Percentiles rank a stretch among this genome's conserved stretches.
These are phyloP conservation scores for Rhodotorula sp. DNA, from an alignment of 1,284 basidiomycete species.

Conservation along the genomic window DNA sequence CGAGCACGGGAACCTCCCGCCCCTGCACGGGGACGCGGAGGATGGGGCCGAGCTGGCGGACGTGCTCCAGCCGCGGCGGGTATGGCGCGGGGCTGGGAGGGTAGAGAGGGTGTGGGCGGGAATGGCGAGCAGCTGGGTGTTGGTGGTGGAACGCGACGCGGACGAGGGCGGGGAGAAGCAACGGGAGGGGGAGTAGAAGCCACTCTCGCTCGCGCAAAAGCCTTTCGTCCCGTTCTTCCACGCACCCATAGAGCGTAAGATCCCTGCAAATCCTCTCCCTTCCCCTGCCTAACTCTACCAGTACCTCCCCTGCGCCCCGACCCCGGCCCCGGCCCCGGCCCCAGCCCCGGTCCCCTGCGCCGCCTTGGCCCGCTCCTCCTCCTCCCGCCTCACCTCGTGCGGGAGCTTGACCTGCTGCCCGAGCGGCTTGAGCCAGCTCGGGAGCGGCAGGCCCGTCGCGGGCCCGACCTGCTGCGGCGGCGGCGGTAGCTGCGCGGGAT, in stretches of 20 bases:
- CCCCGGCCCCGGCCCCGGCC: background rate
- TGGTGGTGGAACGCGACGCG: constrained; percentile 6
- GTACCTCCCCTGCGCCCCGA: background rate
- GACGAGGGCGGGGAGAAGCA: background rate
- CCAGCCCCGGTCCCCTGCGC: background rate
- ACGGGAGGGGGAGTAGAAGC: too few relatives aligned
- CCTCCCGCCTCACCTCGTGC: constrained; percentile 6
- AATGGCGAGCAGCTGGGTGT: constrained; percentile 73
- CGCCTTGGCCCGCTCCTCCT: background rate
- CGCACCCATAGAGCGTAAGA: too few relatives aligned
- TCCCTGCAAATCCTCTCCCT: background rate
- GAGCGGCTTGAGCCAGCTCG: constrained; percentile 20
- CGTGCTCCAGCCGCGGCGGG: constrained; percentile 30
- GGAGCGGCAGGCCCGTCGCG: constrained; percentile 12
- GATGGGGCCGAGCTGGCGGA: background rate
- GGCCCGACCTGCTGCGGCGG: constrained; percentile 1
- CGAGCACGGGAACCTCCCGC: constrained; percentile 86
- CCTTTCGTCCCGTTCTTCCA: too few relatives aligned
- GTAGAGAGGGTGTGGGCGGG: constrained; percentile 64
- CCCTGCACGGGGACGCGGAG: constrained; percentile 52
- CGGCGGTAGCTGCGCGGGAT: too few relatives aligned
- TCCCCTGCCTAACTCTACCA: background rate
- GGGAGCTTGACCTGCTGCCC: constrained; percentile 5
- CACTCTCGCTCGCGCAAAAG: background rate
- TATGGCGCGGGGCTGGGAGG: constrained; percentile 19